A percentile compares a stretch with the other conserved stretches of the same genome.
phyloP scores from a whole-genome alignment of 306 rosid genomes.

The Quercus variabilis region DNA sequence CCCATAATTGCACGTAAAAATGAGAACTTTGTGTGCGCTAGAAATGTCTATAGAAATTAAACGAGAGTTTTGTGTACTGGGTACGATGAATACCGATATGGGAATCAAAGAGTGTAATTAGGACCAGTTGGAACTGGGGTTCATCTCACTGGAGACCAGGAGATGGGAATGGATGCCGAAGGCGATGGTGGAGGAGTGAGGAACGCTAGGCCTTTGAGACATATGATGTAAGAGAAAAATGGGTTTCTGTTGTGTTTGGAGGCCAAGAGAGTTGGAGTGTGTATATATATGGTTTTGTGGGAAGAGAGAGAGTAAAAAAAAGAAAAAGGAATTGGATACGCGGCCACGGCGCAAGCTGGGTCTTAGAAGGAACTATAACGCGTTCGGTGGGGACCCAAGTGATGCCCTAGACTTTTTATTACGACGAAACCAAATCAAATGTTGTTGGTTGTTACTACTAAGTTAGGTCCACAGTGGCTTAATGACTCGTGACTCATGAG shows the following conservation, averaged over 20 bases:
- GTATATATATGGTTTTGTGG: background rate
- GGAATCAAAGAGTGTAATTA: background rate
- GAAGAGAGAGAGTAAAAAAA: background rate
- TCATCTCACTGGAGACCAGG: slow-evolving; percentile 26
- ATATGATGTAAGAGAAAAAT: slow-evolving; percentile 8
- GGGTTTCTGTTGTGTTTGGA: background rate
- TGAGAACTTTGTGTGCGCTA: too few species aligned
- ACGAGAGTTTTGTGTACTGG: too few species aligned
- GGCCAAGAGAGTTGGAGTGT: background rate
- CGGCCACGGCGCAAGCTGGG: background rate
- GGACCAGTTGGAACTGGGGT: slow-evolving; percentile 24
- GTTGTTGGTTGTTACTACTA: too few species aligned
- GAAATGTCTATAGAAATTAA: too few species aligned
- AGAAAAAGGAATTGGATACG: background rate
- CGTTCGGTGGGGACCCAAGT: slow-evolving; percentile 2
- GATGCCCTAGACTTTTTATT: background rate
- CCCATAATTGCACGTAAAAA: slow-evolving; percentile 19
- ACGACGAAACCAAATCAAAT: background rate
- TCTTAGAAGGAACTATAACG: background rate
- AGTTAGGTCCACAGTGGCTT: too few species aligned
- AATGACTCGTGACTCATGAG: too few species aligned
- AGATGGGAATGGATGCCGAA: slow-evolving; percentile 36
- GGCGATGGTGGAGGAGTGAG: slow-evolving; percentile 50
- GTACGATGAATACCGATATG: background rate
- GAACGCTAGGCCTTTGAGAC: slow-evolving; percentile 43